Conservation (phyloP, 164 flowering plant species). For the Santalum album region DNA sequence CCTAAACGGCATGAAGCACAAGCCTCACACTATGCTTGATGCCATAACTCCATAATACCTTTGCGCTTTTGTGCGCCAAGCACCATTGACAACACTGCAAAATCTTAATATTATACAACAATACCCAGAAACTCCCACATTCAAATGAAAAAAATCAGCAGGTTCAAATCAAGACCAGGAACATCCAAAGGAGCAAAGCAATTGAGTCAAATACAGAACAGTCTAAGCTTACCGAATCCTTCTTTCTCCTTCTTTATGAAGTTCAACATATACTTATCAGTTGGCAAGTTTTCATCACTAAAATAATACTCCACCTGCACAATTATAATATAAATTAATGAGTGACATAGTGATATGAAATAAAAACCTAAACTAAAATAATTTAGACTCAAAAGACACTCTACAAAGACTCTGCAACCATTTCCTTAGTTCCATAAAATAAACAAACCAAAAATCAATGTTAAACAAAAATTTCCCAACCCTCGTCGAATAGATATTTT, state of each 20-base stretch:
- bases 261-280: slow-evolving; percentile 54
- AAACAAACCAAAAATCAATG: background rate
- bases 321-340: background rate
- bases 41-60: too few species aligned
- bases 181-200: background rate
- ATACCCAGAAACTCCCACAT: too few species aligned
- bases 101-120: too few species aligned
- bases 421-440: background rate
- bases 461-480: too few species aligned
- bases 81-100: too few species aligned
- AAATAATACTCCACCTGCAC: slow-evolving; percentile 88
- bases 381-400: background rate
- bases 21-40: too few species aligned
- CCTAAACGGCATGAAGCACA: too few species aligned
- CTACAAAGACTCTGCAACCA: background rate
- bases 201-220: background rate
- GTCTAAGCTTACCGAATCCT: slow-evolving; percentile 87
- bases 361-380: background rate
- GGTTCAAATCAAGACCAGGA: background rate
- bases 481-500: too few species aligned
- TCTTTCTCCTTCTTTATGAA: slow-evolving; percentile 54
- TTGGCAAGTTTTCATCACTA: slow-evolving; percentile 76
- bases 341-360: background rate
- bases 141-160: too few species aligned
- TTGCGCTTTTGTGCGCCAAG: too few species aligned